Percentiles rank a stretch among this genome's conserved stretches.
Evolutionary conservation across 352 stramenopile genomes (phyloP).

Genomic region (Pseudoperonospora humuli): DNA sequence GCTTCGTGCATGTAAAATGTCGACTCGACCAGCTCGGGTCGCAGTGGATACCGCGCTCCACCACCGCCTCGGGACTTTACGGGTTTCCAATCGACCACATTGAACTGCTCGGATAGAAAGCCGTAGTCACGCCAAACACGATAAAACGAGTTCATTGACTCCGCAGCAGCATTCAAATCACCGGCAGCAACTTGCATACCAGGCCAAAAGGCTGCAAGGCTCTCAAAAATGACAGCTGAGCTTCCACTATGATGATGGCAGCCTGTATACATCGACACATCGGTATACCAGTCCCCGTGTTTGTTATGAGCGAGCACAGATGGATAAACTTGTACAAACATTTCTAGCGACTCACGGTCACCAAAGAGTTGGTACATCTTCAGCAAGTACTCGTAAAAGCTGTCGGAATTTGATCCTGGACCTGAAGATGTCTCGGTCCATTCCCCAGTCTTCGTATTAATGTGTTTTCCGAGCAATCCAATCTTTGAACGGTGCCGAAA

Average conservation of each 20-base stretch:
- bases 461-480: slow-evolving; percentile 94
- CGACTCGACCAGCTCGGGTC: slow-evolving; percentile 97
- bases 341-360: slow-evolving; percentile 88
- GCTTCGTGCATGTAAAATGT: slow-evolving; percentile 93
- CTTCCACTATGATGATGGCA: slow-evolving; percentile 33
- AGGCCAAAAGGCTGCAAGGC: slow-evolving; percentile 94
- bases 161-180: slow-evolving; percentile 72
- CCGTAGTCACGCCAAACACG: slow-evolving; percentile 91
- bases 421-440: slow-evolving; percentile 78
- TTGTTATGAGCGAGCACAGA: slow-evolving; percentile 61
- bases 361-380: slow-evolving; percentile 96
- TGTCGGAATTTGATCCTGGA: slow-evolving; percentile 93
- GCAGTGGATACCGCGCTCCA: slow-evolving; percentile 87
- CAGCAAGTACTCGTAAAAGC: slow-evolving; percentile 97
- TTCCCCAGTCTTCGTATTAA: slow-evolving; percentile 86
- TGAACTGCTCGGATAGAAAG: slow-evolving; percentile 95
- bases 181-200: slow-evolving; percentile 93
- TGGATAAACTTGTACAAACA: slow-evolving; percentile 79
- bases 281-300: slow-evolving; percentile 79
- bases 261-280: slow-evolving; percentile 80
- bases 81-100: slow-evolving; percentile 78
- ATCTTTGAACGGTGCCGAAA: slow-evolving; percentile 68
- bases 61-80: slow-evolving; percentile 30
- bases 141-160: slow-evolving; percentile 93
- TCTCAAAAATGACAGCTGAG: slow-evolving; percentile 65